Base-by-base conservation (phyloP, 2,329 filamentous ascomycete species). In the Xylaria sp. region DNA sequence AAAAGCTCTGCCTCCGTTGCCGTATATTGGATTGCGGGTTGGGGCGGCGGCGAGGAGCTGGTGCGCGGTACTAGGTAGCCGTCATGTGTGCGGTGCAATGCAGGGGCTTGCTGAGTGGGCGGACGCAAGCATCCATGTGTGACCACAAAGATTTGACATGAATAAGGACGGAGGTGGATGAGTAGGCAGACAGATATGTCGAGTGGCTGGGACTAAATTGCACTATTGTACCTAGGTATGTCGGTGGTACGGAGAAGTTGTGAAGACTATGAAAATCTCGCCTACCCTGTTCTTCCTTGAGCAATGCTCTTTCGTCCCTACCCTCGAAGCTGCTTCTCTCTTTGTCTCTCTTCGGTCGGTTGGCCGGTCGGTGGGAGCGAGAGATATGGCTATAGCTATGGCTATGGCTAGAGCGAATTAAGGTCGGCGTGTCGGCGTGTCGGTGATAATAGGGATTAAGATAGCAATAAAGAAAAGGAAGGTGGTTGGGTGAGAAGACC, bases 391-490 rank as follows among this genome's bases (percentile, higher is more conserved):
- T 34, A 34, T 4, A 34, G 29, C 29, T 34, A 11, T 11, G 16
- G 29, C 29, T 21, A 24, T 24, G 49, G 53, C 44, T 50, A 17
- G 18, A 53, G 24, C 39, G 43, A 44, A 39, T 34, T 13, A 11
- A 7, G 5, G 6, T 26, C 24, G 40, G 42, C 47, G 19, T 13
- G 37, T 37, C 24, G 46, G 56, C 55, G 45, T 58, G 53, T 60
- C 45, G 58, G 29, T 42, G 47, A 44, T 29, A 39, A 50, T 39
- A 34, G 29, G 29, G 4, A 26, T 5, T 4, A 34, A 13, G 29
- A 50, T 40, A 51, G 48, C 46, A 46, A 34, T 44, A 49, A 46
- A 48, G 55, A 45, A 49, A 61, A 57, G 39, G 56, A 54, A 39
- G 24, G 52, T 53, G 38, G 45, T 50, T 39, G 44, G 51, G 21